Evolutionary conservation across 805 yeast species (phyloP).

Genomic region (Ogataea henricii): DNA sequence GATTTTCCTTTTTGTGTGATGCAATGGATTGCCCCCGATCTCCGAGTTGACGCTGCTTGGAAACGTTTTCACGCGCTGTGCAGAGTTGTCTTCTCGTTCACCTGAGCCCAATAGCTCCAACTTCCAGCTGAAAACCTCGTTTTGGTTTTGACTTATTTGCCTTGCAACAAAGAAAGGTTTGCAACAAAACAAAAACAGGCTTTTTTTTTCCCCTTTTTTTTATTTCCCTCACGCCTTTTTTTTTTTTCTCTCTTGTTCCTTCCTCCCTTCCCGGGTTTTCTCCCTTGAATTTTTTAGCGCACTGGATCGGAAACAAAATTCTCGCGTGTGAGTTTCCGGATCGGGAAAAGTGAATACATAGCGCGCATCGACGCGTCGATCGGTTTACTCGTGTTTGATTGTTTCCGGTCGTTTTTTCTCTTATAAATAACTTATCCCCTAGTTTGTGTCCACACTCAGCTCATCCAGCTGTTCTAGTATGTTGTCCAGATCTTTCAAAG

Average conservation of each 20-base stretch:
- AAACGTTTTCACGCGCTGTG: neutral
- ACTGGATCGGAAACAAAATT: neutral
- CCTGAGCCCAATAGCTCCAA: slow-evolving; percentile 7
- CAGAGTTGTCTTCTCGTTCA: slow-evolving; percentile 1
- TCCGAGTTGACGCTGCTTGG: neutral
- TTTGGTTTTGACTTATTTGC: neutral
- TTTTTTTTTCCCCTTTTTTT: neutral
- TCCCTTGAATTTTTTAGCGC: neutral
- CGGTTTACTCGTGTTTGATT: neutral
- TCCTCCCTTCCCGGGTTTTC: neutral
- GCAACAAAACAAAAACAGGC: neutral
- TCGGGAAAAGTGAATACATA: slow-evolving; percentile 9
- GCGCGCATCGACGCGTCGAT: slow-evolving; percentile 5
- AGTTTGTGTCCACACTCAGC: slow-evolving; percentile 8
- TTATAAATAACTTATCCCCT: no score
- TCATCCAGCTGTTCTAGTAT: slow-evolving; percentile 16
- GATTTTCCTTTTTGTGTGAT: neutral
- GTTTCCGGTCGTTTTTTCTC: neutral
- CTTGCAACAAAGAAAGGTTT: neutral
- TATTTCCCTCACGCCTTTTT: neutral
- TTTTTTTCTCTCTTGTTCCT: neutral
- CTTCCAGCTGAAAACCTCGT: neutral
- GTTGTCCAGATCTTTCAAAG: slow-evolving; percentile 10
- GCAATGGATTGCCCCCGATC: neutral
- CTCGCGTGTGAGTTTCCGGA: slow-evolving; percentile 8